phyloP scores from a whole-genome alignment of 768 basidiomycete genomes.

The Lactarius sp. region DNA sequence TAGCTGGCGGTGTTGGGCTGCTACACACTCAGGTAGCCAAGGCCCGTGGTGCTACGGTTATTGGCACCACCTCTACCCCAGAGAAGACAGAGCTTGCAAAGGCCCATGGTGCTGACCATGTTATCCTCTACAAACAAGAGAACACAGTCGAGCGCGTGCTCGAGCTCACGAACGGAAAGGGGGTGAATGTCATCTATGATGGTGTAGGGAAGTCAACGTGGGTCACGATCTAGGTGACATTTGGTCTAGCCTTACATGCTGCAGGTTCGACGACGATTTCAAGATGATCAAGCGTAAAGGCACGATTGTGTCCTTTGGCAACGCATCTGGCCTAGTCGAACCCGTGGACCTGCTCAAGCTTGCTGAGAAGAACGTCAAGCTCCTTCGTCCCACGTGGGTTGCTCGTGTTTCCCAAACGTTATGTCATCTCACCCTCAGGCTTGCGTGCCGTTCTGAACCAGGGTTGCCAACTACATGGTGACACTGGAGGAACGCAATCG shows the following conservation, averaged over 20 bases:
- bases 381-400: conserved; percentile 69
- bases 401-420: conserved; percentile 1
- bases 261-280: conserved; percentile 77
- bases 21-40: conserved; percentile 65
- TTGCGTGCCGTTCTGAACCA: conserved; percentile 30
- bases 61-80: conserved; percentile 84
- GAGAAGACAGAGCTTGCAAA: conserved; percentile 82
- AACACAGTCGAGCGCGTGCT: conserved; percentile 69
- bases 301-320: conserved; percentile 86
- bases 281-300: conserved; percentile 80
- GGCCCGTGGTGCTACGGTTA: conserved; percentile 77
- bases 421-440: background rate
- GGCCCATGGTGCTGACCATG: conserved; percentile 77
- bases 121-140: conserved; percentile 75
- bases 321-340: conserved; percentile 81
- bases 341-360: conserved; percentile 74
- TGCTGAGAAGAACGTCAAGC: conserved; percentile 73
- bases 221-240: conserved; percentile 10
- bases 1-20: conserved; percentile 85
- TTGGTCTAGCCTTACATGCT: background rate
- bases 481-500: conserved; percentile 67
- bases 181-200: conserved; percentile 86
- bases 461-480: conserved; percentile 64
- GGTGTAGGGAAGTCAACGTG: conserved; percentile 97
- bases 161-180: conserved; percentile 71